Evolutionary conservation across 768 basidiomycete species (phyloP).

Genomic region (Scleroderma bovista): DNA sequence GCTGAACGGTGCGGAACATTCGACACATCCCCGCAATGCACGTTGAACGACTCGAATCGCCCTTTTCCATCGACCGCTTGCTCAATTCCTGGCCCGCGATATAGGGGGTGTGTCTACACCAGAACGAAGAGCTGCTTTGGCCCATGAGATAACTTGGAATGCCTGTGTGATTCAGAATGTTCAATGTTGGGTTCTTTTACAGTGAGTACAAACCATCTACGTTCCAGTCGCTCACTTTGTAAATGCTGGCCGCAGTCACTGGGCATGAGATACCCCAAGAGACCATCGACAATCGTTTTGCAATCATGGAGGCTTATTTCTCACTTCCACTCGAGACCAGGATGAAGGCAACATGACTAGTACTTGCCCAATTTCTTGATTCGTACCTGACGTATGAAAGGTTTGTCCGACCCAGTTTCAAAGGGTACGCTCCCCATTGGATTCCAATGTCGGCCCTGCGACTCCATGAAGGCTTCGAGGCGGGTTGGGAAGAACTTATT

Average conservation of each 20-base stretch:
- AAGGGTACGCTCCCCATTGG: constrained; percentile 64
- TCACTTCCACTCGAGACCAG: constrained; percentile 56
- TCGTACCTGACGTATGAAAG: constrained; percentile 28
- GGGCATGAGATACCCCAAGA: constrained; percentile 69
- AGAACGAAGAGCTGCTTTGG: constrained; percentile 40
- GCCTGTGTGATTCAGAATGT: too few relatives aligned
- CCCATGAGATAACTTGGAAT: constrained; percentile 54
- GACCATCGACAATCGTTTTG: constrained; percentile 40
- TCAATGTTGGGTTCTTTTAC: constrained; percentile 56
- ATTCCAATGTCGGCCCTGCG: constrained; percentile 65
- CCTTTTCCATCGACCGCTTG: too few relatives aligned
- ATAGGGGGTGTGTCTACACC: constrained; percentile 13
- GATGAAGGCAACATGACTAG: constrained; percentile 44
- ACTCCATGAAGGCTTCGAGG: constrained; percentile 87
- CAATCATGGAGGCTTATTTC: constrained; percentile 60
- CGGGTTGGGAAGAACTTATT: constrained; percentile 62
- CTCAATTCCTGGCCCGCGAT: constrained; percentile 15
- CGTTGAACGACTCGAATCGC: constrained; percentile 5
- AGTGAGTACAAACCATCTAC: background rate
- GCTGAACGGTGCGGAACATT: constrained; percentile 17
- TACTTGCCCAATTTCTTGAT: background rate
- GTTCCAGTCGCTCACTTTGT: background rate
- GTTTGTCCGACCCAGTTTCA: constrained; percentile 70
- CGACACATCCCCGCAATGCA: constrained; percentile 22
- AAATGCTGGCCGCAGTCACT: constrained; percentile 42